These are phyloP conservation scores for Athelia psychrophila DNA, from an alignment of 1,284 basidiomycete genomes.

Conservation along the genomic window DNA sequence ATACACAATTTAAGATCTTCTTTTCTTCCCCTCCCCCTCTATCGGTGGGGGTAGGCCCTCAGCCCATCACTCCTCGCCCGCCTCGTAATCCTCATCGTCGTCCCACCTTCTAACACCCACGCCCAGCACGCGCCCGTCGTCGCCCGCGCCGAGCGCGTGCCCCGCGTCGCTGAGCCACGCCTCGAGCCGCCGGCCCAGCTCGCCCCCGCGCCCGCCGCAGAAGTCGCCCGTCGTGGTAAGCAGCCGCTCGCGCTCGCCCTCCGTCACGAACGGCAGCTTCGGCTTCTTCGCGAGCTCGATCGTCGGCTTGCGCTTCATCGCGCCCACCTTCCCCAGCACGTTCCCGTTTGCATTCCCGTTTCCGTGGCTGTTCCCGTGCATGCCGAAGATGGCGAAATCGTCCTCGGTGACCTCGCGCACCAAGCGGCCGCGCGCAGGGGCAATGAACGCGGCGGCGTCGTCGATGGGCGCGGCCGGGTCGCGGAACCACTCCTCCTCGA, in stretches of 20 bases:
- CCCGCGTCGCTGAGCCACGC: slow-evolving; percentile 51
- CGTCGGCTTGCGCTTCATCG: slow-evolving; percentile 19
- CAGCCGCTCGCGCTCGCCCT: slow-evolving; percentile 60
- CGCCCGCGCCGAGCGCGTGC: not conserved
- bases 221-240: slow-evolving; percentile 67
- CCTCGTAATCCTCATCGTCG: not conserved
- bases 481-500: slow-evolving; percentile 67
- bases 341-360: no score
- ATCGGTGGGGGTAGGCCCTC: not conserved
- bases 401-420: slow-evolving; percentile 1
- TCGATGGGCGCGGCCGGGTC: slow-evolving; percentile 32
- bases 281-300: not conserved
- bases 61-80: not conserved
- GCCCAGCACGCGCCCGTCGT: not conserved
- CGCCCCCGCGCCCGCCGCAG: slow-evolving; percentile 73
- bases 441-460: slow-evolving; percentile 7
- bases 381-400: no score
- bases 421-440: slow-evolving; percentile 5
- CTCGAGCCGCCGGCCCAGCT: slow-evolving; percentile 68
- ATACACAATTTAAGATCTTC: no score
- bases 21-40: no score
- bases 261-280: slow-evolving; percentile 48
- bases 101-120: not conserved
- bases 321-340: slow-evolving; percentile 8
- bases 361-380: no score